phyloP scores from a whole-genome alignment of 148 eudicot species.

The Rhododendron vialii region DNA sequence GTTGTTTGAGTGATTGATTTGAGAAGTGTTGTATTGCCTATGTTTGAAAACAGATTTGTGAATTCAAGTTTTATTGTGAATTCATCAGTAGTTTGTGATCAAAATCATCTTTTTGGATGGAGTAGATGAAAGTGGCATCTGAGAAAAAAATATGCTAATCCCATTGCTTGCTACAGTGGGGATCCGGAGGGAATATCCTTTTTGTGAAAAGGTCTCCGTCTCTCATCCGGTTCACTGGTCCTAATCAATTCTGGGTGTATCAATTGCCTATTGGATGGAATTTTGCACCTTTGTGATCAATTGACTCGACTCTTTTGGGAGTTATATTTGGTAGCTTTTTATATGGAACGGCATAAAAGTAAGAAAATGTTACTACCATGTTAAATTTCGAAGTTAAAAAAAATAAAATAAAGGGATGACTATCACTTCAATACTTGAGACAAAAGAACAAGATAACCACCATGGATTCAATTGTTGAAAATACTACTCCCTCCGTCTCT shows the following conservation, averaged over 20 bases:
- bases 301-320: too few species aligned
- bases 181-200: neutral
- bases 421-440: too few species aligned
- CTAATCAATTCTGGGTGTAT: neutral
- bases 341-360: too few species aligned
- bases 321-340: too few species aligned
- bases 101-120: neutral
- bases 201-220: neutral
- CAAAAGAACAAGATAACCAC: too few species aligned
- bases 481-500: too few species aligned
- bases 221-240: neutral
- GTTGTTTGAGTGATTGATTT: neutral
- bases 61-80: neutral
- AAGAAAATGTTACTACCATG: too few species aligned
- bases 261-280: neutral
- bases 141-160: neutral
- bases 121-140: neutral
- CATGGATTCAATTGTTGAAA: too few species aligned
- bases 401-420: too few species aligned
- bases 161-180: neutral
- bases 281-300: too few species aligned
- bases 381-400: too few species aligned
- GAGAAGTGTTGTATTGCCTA: neutral
- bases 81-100: neutral
- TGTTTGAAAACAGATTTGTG: neutral